Conservation (phyloP, 2,329 filamentous ascomycete genomes). For the Paracoccidioides lutzii region DNA sequence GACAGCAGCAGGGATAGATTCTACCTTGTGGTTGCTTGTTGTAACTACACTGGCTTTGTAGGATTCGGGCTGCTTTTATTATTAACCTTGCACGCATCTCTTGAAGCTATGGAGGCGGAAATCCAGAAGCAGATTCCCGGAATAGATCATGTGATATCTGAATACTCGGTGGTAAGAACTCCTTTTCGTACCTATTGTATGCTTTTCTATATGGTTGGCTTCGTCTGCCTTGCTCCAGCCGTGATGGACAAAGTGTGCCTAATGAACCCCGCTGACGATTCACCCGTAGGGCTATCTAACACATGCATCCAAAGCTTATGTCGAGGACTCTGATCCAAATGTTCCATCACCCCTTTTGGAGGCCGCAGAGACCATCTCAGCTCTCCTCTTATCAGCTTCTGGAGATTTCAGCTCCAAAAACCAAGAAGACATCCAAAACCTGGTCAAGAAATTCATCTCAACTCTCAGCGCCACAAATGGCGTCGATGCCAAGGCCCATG, state of each 20-base stretch:
- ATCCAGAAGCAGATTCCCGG: slow-evolving; percentile 72
- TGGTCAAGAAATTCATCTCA: slow-evolving; percentile 82
- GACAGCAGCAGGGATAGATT: slow-evolving; percentile 6
- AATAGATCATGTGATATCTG: slow-evolving; percentile 76
- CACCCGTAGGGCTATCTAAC: slow-evolving; percentile 60
- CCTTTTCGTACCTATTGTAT: background rate
- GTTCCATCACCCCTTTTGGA: slow-evolving; percentile 68
- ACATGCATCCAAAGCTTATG: slow-evolving; percentile 78
- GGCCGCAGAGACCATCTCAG: slow-evolving; percentile 71
- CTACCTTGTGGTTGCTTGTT: background rate
- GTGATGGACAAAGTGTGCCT: background rate
- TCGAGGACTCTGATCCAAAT: slow-evolving; percentile 55
- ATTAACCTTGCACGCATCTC: slow-evolving; percentile 11
- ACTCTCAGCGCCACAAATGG: slow-evolving; percentile 65
- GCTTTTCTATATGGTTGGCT: background rate
- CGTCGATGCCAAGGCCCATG: slow-evolving; percentile 49
- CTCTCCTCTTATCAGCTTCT: slow-evolving; percentile 84
- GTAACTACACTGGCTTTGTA: background rate
- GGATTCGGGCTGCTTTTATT: background rate
- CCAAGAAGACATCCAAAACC: slow-evolving; percentile 62
- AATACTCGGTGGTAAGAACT: slow-evolving; percentile 59
- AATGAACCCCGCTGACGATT: background rate
- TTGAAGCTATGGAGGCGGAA: slow-evolving; percentile 65
- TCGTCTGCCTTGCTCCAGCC: too few species aligned
- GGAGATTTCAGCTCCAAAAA: slow-evolving; percentile 61